phyloP scores from a whole-genome alignment of 2,329 filamentous ascomycete genomes.

The Microcyclospora tardicrescens region DNA sequence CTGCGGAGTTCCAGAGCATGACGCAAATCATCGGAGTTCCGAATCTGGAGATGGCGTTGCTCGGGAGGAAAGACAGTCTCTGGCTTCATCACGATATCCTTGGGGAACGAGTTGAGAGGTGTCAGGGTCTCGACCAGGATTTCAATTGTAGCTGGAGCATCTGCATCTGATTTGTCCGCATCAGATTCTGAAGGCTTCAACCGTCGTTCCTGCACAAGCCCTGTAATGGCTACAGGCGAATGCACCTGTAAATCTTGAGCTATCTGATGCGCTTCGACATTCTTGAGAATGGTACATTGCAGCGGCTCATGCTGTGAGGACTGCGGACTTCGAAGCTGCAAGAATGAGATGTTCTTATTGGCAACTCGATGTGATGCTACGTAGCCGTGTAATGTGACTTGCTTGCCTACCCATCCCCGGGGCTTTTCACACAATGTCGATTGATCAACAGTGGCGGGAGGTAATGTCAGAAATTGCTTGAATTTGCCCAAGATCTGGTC shows the following conservation, averaged over 20 bases:
- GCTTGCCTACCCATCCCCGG: slow-evolving; percentile 16
- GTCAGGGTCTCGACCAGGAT: slow-evolving; percentile 50
- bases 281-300: slow-evolving; percentile 15
- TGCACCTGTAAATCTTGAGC: slow-evolving; percentile 21
- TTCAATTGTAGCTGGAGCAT: slow-evolving; percentile 33
- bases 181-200: not conserved
- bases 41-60: slow-evolving; percentile 71
- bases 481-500: slow-evolving; percentile 12
- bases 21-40: slow-evolving; percentile 55
- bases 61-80: slow-evolving; percentile 62
- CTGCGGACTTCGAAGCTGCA: slow-evolving; percentile 37
- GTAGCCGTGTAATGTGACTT: slow-evolving; percentile 55
- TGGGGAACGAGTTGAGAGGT: slow-evolving; percentile 59
- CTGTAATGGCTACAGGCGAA: slow-evolving; percentile 43
- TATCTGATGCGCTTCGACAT: slow-evolving; percentile 23
- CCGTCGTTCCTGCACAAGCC: slow-evolving; percentile 33
- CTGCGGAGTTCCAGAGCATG: slow-evolving; percentile 60
- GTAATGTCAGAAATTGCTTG: slow-evolving; percentile 30
- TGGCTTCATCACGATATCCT: slow-evolving; percentile 61
- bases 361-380: slow-evolving; percentile 55
- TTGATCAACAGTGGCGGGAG: slow-evolving; percentile 27
- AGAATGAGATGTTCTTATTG: slow-evolving; percentile 58
- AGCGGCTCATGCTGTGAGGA: too few species aligned
- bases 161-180: slow-evolving; percentile 10
- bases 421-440: slow-evolving; percentile 14